A percentile compares a stretch with the other conserved stretches of the same genome.
These are phyloP conservation scores for Aspergillus intermedius DNA, from an alignment of 2,329 filamentous ascomycete genomes.

Conservation along the genomic window DNA sequence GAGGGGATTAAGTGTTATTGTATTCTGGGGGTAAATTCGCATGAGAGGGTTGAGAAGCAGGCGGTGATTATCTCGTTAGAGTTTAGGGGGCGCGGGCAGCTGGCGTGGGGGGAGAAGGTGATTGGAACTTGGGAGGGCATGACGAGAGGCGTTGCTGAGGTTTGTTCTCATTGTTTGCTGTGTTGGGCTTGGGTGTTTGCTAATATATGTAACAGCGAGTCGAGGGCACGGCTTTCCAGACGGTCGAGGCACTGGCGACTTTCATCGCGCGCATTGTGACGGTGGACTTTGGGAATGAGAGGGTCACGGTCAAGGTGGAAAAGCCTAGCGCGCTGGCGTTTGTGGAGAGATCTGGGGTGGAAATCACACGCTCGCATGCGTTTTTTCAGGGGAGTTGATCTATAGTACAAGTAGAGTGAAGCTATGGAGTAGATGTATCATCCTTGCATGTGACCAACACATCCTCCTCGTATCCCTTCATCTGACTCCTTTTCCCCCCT, in stretches of 20 bases:
- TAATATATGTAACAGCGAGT: slow-evolving; percentile 31
- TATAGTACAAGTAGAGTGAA: too few relatives aligned
- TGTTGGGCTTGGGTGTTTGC: slow-evolving; percentile 1
- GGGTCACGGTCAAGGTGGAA: slow-evolving; percentile 43
- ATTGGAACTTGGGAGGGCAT: slow-evolving; percentile 35
- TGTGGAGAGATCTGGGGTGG: slow-evolving; percentile 44
- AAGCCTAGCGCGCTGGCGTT: slow-evolving; percentile 47
- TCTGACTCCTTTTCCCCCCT: too few relatives aligned
- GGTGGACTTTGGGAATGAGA: slow-evolving; percentile 38
- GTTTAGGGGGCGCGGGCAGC: slow-evolving; percentile 28
- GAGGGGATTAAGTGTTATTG: slow-evolving; percentile 40
- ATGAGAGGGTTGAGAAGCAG: slow-evolving; percentile 47
- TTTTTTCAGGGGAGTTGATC: slow-evolving; percentile 31
- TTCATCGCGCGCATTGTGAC: slow-evolving; percentile 42
- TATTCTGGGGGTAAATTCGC: slow-evolving; percentile 48
- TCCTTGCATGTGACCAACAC: too few relatives aligned
- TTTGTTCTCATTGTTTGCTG: slow-evolving; percentile 13
- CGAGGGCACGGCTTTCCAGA: slow-evolving; percentile 44
- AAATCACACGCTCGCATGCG: slow-evolving; percentile 40
- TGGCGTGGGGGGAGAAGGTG: slow-evolving; percentile 26
- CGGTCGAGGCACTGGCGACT: slow-evolving; percentile 46
- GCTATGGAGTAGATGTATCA: too few relatives aligned
- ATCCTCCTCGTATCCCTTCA: too few relatives aligned
- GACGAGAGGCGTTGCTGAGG: slow-evolving; percentile 35
- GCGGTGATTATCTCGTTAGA: slow-evolving; percentile 38